Conservation (phyloP, 2,329 filamentous ascomycete species). For the Calonectria pauciramosa region DNA sequence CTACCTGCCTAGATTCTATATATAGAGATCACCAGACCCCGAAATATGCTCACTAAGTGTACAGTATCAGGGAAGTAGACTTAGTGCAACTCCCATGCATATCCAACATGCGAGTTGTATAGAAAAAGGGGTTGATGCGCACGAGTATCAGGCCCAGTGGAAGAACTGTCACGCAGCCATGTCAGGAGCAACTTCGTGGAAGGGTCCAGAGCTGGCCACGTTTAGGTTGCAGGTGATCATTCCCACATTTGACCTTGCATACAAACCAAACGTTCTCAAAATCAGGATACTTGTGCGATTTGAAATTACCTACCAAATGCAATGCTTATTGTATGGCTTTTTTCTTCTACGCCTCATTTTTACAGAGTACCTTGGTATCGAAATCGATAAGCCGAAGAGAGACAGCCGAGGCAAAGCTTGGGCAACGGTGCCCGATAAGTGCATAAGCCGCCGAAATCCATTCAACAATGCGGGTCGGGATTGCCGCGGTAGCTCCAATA, state of each 20-base stretch:
- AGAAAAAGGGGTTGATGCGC: not conserved
- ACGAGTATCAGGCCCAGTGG: not conserved
- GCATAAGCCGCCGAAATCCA: slow-evolving; percentile 37
- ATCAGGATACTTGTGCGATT: not conserved
- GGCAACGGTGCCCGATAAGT: slow-evolving; percentile 26
- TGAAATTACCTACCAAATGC: not conserved
- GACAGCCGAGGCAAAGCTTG: slow-evolving; percentile 1
- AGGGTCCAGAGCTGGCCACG: not conserved
- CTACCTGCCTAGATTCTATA: not conserved
- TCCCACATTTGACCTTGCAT: not conserved
- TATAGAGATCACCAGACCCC: not conserved
- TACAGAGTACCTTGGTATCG: not conserved
- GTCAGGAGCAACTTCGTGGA: not conserved
- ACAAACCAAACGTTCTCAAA: not conserved
- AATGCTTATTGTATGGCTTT: not conserved
- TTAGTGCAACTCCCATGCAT: not conserved
- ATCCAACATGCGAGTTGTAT: too few relatives aligned
- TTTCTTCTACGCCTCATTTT: not conserved
- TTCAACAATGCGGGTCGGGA: slow-evolving; percentile 28
- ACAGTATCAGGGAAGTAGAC: not conserved
- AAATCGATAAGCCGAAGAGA: not conserved
- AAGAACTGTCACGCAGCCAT: not conserved
- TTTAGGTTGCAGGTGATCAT: not conserved
- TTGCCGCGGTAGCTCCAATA: slow-evolving; percentile 44
- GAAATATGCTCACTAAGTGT: not conserved